Conservation (phyloP, 139 green algal species). For the Chlamydomonas incerta region DNA sequence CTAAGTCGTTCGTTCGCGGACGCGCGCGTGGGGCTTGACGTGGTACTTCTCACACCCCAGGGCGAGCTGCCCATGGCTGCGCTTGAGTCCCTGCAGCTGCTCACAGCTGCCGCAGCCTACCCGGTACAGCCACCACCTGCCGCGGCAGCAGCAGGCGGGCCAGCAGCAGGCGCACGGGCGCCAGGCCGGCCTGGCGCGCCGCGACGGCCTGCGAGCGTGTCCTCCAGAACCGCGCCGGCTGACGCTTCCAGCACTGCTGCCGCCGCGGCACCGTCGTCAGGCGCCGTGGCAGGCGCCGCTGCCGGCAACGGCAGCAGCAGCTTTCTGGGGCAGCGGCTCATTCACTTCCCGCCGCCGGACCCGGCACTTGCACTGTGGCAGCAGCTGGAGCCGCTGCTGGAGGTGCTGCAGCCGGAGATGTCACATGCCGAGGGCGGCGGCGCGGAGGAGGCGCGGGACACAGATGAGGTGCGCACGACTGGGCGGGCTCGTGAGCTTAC, state of each 20-base stretch:
- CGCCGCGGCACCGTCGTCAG: not conserved
- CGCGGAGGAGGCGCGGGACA: not conserved
- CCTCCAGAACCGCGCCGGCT: not conserved
- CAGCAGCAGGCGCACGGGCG: not conserved
- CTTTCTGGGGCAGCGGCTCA: not conserved
- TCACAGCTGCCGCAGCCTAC: not conserved
- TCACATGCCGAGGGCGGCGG: not conserved
- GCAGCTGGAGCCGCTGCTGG: slow-evolving; percentile 41
- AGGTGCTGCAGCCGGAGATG: slow-evolving; percentile 12
- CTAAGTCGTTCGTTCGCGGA: slow-evolving; percentile 1
- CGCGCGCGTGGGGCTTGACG: not conserved
- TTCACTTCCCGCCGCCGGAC: slow-evolving; percentile 20
- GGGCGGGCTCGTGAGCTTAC: too few relatives aligned
- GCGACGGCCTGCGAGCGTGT: too few relatives aligned
- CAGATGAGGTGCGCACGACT: not conserved
- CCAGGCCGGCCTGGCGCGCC: not conserved
- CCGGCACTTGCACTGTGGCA: slow-evolving; percentile 29
- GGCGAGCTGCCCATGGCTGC: not conserved
- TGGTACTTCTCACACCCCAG: not conserved
- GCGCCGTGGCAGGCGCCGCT: too few relatives aligned
- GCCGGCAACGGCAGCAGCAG: not conserved
- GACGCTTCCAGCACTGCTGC: not conserved
- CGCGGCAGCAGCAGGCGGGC: not conserved
- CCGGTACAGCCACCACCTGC: too few relatives aligned
- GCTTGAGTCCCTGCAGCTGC: not conserved